Evolutionary conservation across 164 flowering plant genomes (phyloP), one percentile per base, ranked within the genome.

Genomic region (Amborella trichopoda): DNA sequence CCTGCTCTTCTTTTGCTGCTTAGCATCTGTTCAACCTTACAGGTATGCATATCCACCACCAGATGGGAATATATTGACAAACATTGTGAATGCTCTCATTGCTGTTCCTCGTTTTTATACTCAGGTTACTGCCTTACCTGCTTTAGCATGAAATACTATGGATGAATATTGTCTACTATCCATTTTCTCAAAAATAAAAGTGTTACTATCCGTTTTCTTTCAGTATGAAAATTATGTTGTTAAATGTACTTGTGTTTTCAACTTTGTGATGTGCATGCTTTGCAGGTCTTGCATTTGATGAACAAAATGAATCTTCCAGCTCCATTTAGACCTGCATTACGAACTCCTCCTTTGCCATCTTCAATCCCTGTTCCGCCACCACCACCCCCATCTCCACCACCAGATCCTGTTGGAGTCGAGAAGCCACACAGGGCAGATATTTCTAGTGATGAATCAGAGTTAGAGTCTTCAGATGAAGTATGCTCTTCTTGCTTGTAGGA

Each of bases 251-350:
- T 13, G 12, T 18, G n/a, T 36, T 9, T 17, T 13, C 6, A 21
- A 6, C 17, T 21, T 24, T 43, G 28, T 23, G 44, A 28, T 28
- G 3, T 43, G 25, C 28, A 28, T 12, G n/a, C 9, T 38, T 50
- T 62, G 43, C 54, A 91, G 99, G 96, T 83, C 33, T 67, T 93
- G 71, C 99, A 93, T 70, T 69, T 88, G 77, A 93, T 93, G 99
- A 93, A 93, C 72, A 93, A 93, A 70, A 88, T 93, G 99, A 93
- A 88, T 50, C 74, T 93, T 67, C 99, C 96, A 33, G 89, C 99
- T 60, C 95, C 96, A 61, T 93, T 88, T 48, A 82, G 91, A 26
- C 69, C 76, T 74, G 94, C 96, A 18, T 64, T 93, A 42, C 96
- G 89, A 22, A 84, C 86, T 49, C 99, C 95, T 46, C 96, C 99